Evolutionary conservation across 2,329 filamentous ascomycete species (phyloP), one percentile per base, ranked within the genome.

Genomic region (Aspergillus piperis): DNA sequence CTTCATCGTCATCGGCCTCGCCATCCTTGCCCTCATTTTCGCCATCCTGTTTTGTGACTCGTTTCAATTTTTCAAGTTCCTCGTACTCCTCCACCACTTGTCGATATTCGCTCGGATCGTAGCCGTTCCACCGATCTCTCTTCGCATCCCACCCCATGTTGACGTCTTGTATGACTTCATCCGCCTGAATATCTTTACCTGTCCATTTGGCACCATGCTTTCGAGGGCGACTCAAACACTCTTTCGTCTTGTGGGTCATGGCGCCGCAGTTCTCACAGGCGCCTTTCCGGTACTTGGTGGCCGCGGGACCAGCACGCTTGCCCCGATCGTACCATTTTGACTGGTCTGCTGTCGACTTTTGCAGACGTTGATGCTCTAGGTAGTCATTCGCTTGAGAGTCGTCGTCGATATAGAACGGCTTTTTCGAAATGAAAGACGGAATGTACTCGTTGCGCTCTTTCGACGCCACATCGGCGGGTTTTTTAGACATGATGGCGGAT

Each of bases 361-460:
- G 88, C 25, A 94, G 82, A 75, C 93, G 91, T 73, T 99, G 95
- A 86, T 99, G 95, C 78, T 96, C 92, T 66, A 99, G 90, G 75
- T 98, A 99, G 72, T 98, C 93, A 73, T 85, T 86, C 68, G 86
- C 85, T 62, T 90, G 84, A 62, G 89, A 86, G 66, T 89, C 88
- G 73, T 92, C 91, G 69, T 86, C 87, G 57, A 96, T 88, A 77
- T 98, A 99, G 80, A 99, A 99, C 4, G 95, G 95, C 68, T 96
- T 93, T 77, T 96, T 97, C 70, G 92, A 93, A 80, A 99, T 99
- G 83, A 97, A 99, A 57, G 91, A 88, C 5, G 95, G 95, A 71
- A 99, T 99, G 83, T 99, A 99, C 76, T 97, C 88, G 84, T 99
- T 99, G 78, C 95, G 92, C 77, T 96, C 92, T 75, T 96, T 96